These are phyloP conservation scores for Hericium alpestre DNA, from an alignment of 768 basidiomycete genomes.

Conservation along the genomic window DNA sequence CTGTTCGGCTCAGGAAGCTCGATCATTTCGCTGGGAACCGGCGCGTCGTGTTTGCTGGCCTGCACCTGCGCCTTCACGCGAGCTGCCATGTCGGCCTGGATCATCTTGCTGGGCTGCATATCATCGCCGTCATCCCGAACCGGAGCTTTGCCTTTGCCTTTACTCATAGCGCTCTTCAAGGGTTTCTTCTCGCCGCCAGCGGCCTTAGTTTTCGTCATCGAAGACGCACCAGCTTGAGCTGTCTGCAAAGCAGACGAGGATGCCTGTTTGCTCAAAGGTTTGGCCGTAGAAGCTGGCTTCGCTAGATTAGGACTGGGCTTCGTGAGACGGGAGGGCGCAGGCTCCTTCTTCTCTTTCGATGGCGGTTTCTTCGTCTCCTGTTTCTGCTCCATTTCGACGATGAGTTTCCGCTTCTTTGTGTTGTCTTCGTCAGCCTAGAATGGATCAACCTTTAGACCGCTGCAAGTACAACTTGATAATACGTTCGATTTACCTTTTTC, in stretches of 20 bases:
- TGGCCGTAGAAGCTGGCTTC: conserved; percentile 3
- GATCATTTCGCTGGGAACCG: conserved; percentile 63
- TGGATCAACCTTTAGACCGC: not conserved
- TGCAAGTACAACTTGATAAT: not conserved
- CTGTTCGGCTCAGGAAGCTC: conserved; percentile 93
- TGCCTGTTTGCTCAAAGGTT: conserved; percentile 10
- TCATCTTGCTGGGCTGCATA: conserved; percentile 49
- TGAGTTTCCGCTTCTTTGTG: conserved; percentile 61
- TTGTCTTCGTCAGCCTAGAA: conserved; percentile 51
- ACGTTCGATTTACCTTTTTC: conserved; percentile 42
- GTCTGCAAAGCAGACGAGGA: conserved; percentile 4
- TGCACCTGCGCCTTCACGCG: conserved; percentile 58
- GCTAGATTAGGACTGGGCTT: conserved; percentile 20
- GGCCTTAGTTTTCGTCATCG: conserved; percentile 12
- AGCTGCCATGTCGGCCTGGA: conserved; percentile 63
- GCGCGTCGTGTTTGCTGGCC: conserved; percentile 33
- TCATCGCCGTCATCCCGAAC: conserved; percentile 35
- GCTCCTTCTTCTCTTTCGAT: conserved; percentile 40
- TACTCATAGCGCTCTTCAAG: conserved; percentile 4
- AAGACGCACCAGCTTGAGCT: conserved; percentile 7
- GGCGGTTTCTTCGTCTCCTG: conserved; percentile 44
- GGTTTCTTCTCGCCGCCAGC: not conserved
- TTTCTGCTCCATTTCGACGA: conserved; percentile 30
- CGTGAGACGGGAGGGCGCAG: conserved; percentile 17
- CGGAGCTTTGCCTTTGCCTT: conserved; percentile 41